These are phyloP conservation scores for Anisodus acutangulus DNA, from an alignment of 257 asterid genomes.

Conservation along the genomic window DNA sequence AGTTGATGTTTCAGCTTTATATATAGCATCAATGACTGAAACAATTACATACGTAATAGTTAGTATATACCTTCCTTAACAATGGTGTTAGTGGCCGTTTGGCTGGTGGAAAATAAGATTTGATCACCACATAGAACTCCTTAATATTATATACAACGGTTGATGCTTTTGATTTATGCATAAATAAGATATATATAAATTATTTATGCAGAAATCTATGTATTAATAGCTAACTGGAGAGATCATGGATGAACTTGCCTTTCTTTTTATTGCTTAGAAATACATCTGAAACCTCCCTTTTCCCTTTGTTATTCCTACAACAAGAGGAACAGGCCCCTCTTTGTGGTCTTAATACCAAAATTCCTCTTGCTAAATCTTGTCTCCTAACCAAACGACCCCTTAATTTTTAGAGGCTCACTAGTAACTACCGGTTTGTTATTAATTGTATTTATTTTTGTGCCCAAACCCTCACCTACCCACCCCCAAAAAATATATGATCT, in stretches of 20 bases:
- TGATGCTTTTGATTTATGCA: too few relatives aligned
- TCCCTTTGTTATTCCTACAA: too few relatives aligned
- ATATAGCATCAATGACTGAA: background rate
- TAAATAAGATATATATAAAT: too few relatives aligned
- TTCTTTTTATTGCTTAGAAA: too few relatives aligned
- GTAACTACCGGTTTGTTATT: background rate
- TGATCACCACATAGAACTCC: background rate
- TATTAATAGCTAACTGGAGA: too few relatives aligned
- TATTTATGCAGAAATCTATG: too few relatives aligned
- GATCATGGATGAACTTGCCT: too few relatives aligned
- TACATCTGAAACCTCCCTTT: too few relatives aligned
- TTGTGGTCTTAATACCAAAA: too few relatives aligned
- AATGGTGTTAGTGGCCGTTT: background rate
- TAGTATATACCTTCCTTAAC: slow-evolving; percentile 20
- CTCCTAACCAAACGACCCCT: background rate
- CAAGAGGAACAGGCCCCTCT: too few relatives aligned
- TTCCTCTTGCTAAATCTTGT: background rate
- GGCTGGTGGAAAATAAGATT: background rate
- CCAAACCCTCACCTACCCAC: too few relatives aligned
- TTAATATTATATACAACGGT: background rate
- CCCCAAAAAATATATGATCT: background rate
- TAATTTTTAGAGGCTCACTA: background rate
- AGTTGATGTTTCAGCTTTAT: slow-evolving; percentile 22
- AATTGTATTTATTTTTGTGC: background rate
- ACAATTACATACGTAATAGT: background rate